Percentiles rank a stretch among this genome's conserved stretches.
phyloP scores from a whole-genome alignment of 148 eudicot genomes.

The Rhododendron williamsianum region DNA sequence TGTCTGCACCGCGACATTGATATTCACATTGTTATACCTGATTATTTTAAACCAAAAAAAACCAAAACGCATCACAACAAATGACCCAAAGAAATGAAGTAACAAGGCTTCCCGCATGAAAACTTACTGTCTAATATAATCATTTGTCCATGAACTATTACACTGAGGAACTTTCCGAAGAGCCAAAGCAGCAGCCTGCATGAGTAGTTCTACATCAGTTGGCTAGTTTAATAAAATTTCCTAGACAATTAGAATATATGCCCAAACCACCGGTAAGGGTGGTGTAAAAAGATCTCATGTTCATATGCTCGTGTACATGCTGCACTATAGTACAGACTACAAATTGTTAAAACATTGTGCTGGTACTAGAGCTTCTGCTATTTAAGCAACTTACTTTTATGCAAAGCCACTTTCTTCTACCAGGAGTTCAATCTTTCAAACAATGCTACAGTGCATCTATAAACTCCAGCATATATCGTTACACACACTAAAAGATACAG shows the following conservation, averaged over 20 bases:
- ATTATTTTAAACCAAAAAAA: neutral
- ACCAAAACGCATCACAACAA: slow-evolving; percentile 2
- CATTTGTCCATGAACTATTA: slow-evolving; percentile 95
- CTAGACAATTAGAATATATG: neutral
- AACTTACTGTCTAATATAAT: slow-evolving; percentile 90
- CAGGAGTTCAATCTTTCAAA: neutral
- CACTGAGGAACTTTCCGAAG: slow-evolving; percentile 89
- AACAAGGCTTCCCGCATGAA: neutral
- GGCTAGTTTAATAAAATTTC: neutral
- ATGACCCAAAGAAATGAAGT: neutral
- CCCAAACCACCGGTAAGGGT: neutral
- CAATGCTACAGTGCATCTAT: neutral
- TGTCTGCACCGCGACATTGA: slow-evolving; percentile 96
- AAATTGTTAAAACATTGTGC: neutral
- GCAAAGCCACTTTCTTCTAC: neutral
- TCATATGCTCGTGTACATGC: neutral
- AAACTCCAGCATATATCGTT: neutral
- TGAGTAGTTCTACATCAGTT: neutral
- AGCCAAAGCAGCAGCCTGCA: slow-evolving; percentile 98
- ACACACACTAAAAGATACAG: neutral
- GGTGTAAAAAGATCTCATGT: neutral
- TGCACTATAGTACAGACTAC: neutral
- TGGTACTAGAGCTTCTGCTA: neutral
- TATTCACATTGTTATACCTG: slow-evolving; percentile 83
- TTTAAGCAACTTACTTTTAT: neutral